Base-by-base conservation (phyloP, 139 green algal species). In the Chlamydomonas sphaeroides region DNA sequence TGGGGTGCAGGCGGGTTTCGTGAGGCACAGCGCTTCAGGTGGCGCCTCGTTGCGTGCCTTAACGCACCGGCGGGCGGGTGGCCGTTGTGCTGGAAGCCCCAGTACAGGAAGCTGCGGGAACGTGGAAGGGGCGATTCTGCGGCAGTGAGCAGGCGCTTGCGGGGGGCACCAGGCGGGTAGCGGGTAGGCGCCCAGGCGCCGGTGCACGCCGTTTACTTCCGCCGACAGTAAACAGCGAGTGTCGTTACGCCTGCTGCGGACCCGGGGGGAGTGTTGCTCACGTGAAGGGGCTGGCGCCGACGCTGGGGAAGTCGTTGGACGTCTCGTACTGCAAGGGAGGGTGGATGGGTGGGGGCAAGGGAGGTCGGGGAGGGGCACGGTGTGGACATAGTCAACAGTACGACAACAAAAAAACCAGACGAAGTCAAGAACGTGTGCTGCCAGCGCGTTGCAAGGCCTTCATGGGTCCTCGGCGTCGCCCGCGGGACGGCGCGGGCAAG, bases 31-130 rank as follows among this genome's bases (percentile, higher is more conserved):
- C n/a, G n/a, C n/a, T n/a, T n/a, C n/a, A n/a, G n/a, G n/a, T n/a
- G n/a, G n/a, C n/a, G n/a, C n/a, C n/a, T n/a, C n/a, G 10, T 51
- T 51, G 45, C 68, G 41, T 74, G 68, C 68, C 26, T 41, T 41
- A 51, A 32, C 36, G 21, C 5, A 73, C 26, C 45, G 18, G 33
- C 10, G 17, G 69, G 69, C 2, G 45, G 45, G 49, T 78, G 69
- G 45, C 69, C 69, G 51, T 65, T 65, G 48, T 45, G 45, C 17
- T 38, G 10, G 48, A 65, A 78, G 32, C n/a, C 61, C 68, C 68
- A 75, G 68, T 75, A 75, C 30, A 62, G 30, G 41, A 75, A 75
- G 28, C 68, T 75, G 65, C 65, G 65, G 65, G 65, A 20, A n/a
- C 4, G 45, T 70, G 30, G 48, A 8, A 51, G 10, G 45, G 45